Base-by-base conservation (phyloP, 225 moss, liverwort and hornwort genomes). In the Straminergon stramineum region DNA sequence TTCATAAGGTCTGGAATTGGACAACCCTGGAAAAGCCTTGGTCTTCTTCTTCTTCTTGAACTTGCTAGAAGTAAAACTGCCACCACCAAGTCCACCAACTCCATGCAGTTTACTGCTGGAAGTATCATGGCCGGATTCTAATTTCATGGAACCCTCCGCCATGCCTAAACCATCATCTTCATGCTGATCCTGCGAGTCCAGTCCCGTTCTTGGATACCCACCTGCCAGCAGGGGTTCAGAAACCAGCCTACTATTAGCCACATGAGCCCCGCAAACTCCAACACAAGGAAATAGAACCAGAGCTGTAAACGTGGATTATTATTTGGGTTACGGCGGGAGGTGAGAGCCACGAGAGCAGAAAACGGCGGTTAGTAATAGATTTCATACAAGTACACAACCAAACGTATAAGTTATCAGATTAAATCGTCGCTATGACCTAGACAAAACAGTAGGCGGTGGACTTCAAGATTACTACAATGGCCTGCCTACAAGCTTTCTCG, bases 11-110 rank as follows among this genome's bases (percentile, higher is more conserved):
- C 87, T 87, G 58, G 90, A 86, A 69, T 91, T 86, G 84, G 94
- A 87, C 77, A 92, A 83, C 64, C 95, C 94, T 79, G 88, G 91
- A 81, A 91, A 97, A 82, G 90, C 84, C 92, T 95, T 97, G 43
- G 92, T 91, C 90, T 95, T 96, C 92, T 96, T 96, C 86, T 95
- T 96, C 88, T 95, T 97, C 91, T 96, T 97, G 7, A 93, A 88
- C 77, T 96, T 97, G 53, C 88, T 94, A 82, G 84, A 79, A 10
- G 62, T 26, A 45, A 93, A 93, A 57, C 91, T 85, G 79, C 63
- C 88, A 63, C 84, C 81, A 71, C 89, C 93, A 67, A 74, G 85
- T 80, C 89, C 87, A 32, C 91, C 91, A 79, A 75, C 90, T 78
- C 93, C 94, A 41, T 91, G 87, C 74, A 89, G 64, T 74, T 91